Evolutionary conservation across 371 early-diverging fungal species (phyloP).

Genomic region (Modicella reniformis): DNA sequence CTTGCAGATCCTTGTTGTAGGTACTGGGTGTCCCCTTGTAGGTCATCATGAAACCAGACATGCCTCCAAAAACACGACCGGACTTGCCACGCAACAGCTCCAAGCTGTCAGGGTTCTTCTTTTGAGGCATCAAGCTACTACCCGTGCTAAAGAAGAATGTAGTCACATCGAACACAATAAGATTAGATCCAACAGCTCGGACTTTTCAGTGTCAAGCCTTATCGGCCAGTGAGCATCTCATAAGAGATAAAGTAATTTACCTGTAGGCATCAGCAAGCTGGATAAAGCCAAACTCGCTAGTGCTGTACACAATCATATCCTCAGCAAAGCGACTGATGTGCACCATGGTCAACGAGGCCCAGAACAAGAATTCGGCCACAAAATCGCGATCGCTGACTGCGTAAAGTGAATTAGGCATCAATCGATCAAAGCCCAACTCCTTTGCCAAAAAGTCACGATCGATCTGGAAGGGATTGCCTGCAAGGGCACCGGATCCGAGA

Average conservation of each 20-base stretch:
- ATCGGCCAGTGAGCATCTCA: not conserved
- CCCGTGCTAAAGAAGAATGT: slow-evolving; percentile 79
- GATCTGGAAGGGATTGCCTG: slow-evolving; percentile 96
- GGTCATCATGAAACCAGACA: slow-evolving; percentile 96
- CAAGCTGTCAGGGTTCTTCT: slow-evolving; percentile 97
- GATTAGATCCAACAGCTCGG: slow-evolving; percentile 14
- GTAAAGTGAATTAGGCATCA: slow-evolving; percentile 88
- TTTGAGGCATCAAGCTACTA: slow-evolving; percentile 97
- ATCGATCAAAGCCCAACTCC: slow-evolving; percentile 86
- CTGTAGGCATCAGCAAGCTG: slow-evolving; percentile 92
- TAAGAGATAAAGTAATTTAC: slow-evolving; percentile 32
- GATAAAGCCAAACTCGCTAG: slow-evolving; percentile 93
- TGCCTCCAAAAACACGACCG: slow-evolving; percentile 94
- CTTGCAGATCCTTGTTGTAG: slow-evolving; percentile 98
- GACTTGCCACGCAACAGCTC: slow-evolving; percentile 96
- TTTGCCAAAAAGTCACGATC: slow-evolving; percentile 88
- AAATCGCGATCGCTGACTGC: slow-evolving; percentile 96
- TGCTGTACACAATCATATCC: slow-evolving; percentile 93
- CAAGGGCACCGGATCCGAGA: slow-evolving; percentile 93
- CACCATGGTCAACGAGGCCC: slow-evolving; percentile 86
- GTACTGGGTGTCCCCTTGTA: slow-evolving; percentile 96
- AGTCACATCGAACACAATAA: slow-evolving; percentile 1
- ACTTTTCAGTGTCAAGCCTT: not conserved
- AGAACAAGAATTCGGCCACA: slow-evolving; percentile 94
- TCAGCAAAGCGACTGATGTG: slow-evolving; percentile 94